Evolutionary conservation across 139 green algal genomes (phyloP), one percentile per base, ranked within the genome.

Genomic region (Edaphochlamys debaryana): DNA sequence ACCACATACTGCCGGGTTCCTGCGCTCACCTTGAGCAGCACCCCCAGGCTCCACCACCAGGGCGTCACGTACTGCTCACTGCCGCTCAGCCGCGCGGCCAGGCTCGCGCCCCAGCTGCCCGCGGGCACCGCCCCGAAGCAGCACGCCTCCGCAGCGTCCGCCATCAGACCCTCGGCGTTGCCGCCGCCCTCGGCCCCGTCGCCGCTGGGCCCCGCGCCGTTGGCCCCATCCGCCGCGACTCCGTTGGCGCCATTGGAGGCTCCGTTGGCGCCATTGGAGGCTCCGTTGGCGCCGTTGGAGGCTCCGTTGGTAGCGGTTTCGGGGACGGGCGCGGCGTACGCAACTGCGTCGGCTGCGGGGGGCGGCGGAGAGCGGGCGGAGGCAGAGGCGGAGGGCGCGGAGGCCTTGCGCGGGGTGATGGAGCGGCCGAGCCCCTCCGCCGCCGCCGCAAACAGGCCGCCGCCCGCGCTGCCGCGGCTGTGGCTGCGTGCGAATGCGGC

Each of bases 1-100:
- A n/a, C n/a, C n/a, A n/a, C n/a, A n/a, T n/a, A n/a, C n/a, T n/a
- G n/a, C n/a, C n/a, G n/a, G n/a, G n/a, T n/a, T n/a, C n/a, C n/a
- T n/a, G n/a, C n/a, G 42, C 22, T 30, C 40, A 81, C 62, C 66
- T 67, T 52, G n/a, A 84, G 66, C 54, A 84, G 74, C 74, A 79
- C 56, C 37, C 42, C 54, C 45, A 84, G 83, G 41, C 58, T 56
- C 69, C 67, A 85, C 42, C 58, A 85, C 84, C 58, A 79, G 22
- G 68, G 75, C 5, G 75, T 85, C 29, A 75, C 78, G 76, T 79
- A 84, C 52, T 58, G 36, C 66, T 60, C 22, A 22, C 52, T 63
- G 48, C 58, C 62, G 29, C 8, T 82, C 30, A 82, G 52, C 34
- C 72, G 52, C n/a, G n/a, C n/a, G n/a, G n/a, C n/a, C n/a, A n/a